Base-by-base conservation (phyloP, 1,139 yeast genomes). In the Geotrichum europaeum region DNA sequence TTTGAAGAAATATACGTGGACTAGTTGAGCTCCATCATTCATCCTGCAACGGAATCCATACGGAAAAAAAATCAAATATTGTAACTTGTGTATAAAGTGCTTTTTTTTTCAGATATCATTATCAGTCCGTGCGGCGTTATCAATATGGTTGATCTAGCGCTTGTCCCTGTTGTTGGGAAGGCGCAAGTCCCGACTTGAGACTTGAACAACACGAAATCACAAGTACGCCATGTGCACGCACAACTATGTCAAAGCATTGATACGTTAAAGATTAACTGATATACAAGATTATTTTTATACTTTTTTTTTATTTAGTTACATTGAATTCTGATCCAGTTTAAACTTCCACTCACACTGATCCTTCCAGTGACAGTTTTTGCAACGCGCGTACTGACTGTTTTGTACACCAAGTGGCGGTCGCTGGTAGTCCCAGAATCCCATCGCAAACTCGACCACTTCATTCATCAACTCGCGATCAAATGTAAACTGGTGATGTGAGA, bases 331-430 rank as follows among this genome's bases (percentile, higher is more conserved):
- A 22, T 20, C 13, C 34, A 15, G 57, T n/a, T 55, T 53, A 28
- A 20, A 22, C 47, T 22, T 18, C 72, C 72, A 69, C 22, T 65
- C 63, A 60, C 72, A 69, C 15, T 53, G 49, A 1, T 58, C 49
- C 1, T 64, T 60, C 65, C 63, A 59, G 4, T 57, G 58, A 56
- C 73, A 70, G 51, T 51, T 50, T 32, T 47, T 59, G 60, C 73
- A 70, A 49, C 68, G 69, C 49, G 47, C 22, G 20, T 59, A 49
- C 25, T 68, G 70, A 7, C 58, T 55, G 1, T 60, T 60, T 9
- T 61, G 60, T 3, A 70, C 72, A 1, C 73, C 73, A 36, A 68
- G 40, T 1, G 75, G 71, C 2, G 56, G 55, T 24, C 73, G 65
- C 6, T 51, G 50, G 36, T 71, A 72, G 18, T 60, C 61, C 70